Evolutionary conservation across 306 rosid genomes (phyloP), one percentile per base, ranked within the genome.

Genomic region (Citrullus amarus): DNA sequence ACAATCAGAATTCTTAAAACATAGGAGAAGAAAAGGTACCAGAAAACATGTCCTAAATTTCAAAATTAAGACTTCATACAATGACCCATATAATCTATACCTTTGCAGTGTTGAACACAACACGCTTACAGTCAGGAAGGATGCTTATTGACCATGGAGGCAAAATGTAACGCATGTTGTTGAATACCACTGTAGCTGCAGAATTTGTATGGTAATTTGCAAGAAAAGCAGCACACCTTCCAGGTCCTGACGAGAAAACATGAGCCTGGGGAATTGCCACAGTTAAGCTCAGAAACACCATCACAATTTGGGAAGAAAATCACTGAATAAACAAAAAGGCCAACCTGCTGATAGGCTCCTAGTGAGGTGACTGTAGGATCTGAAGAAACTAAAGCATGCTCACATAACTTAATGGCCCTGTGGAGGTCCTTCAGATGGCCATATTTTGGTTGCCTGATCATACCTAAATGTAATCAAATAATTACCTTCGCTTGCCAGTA

Each of bases 121-220:
- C 93, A 36, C 86, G 84, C 80, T 82, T 86, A 82, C 99, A 95
- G 84, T 95, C 97, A 20, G 99, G 99, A 76, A 95, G 97, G 80
- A 95, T 95, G 88, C 99, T 95, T 78, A 91, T 84, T 67, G 99
- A 95, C 99, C 99, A 95, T 86, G 97, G 86, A 84, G 99, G 97
- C 83, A 95, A 85, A 78, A 86, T 85, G 57, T 92, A 90, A 81
- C 82, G 92, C 85, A 57, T 78, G 80, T 91, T 91, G 75, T 95
- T 92, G 83, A 92, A 95, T 7, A 54, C 76, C 84, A 92, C 97
- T 41, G 81, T 83, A 48, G 92, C 96, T 54, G 91, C 84, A 53
- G 93, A 86, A 14, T 69, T 71, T 7, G 87, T 34, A 76, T 91
- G 84, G 81, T 80, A 89, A 80, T 95, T 95, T 61, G 97, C 84